phyloP scores from a whole-genome alignment of 1,139 yeast species.

The Debaryomyces fabryi region DNA sequence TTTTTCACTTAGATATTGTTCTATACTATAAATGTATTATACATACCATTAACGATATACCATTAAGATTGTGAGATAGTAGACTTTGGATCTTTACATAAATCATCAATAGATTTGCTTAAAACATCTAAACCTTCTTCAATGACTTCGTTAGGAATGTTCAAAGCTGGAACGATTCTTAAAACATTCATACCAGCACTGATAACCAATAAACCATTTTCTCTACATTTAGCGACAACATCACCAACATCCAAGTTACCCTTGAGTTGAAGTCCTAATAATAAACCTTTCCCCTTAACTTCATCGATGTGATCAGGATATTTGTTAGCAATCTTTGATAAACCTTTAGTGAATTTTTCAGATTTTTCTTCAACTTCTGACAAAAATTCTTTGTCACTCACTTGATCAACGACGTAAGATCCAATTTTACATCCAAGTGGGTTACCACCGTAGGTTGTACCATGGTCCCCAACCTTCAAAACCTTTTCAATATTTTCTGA shows the following conservation, averaged over 20 bases:
- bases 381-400: constrained; percentile 64
- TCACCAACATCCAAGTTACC: constrained; percentile 60
- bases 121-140: constrained; percentile 72
- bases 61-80: not conserved
- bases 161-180: constrained; percentile 90
- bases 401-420: constrained; percentile 66
- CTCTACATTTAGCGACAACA: constrained; percentile 69
- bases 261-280: constrained; percentile 79
- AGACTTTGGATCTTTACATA: constrained; percentile 3
- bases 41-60: not conserved
- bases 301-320: constrained; percentile 63
- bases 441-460: constrained; percentile 97
- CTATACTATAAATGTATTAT: not conserved
- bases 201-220: constrained; percentile 77
- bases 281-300: constrained; percentile 85
- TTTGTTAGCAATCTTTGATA: constrained; percentile 53
- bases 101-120: constrained; percentile 26
- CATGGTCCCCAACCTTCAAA: constrained; percentile 91
- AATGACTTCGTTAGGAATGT: constrained; percentile 70
- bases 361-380: constrained; percentile 61
- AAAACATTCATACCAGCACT: constrained; percentile 92
- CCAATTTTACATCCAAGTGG: constrained; percentile 89
- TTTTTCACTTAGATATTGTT: not conserved
- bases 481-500: constrained; percentile 74
- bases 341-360: constrained; percentile 51